phyloP scores from a whole-genome alignment of 306 rosid species.

The Pterocarpus santalinus region DNA sequence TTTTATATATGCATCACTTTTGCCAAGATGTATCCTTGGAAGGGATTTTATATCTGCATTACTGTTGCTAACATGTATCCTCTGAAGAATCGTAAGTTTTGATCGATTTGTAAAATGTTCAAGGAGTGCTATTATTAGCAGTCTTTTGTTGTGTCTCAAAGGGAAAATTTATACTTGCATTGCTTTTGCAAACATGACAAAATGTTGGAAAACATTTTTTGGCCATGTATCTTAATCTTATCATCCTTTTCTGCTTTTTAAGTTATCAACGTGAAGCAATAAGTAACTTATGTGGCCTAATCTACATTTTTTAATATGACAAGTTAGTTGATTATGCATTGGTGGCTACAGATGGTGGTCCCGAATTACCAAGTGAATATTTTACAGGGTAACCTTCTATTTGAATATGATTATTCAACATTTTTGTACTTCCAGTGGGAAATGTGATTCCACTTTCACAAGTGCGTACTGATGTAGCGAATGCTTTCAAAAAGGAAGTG shows the following conservation, averaged over 20 bases:
- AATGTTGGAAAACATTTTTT: neutral
- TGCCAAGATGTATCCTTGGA: neutral
- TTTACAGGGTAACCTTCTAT: neutral
- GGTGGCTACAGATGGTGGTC: neutral
- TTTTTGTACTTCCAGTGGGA: conserved; percentile 73
- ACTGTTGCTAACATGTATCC: neutral
- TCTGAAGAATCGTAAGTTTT: neutral
- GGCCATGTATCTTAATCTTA: conserved; percentile 3
- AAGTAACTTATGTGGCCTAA: conserved; percentile 5
- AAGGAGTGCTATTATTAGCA: neutral
- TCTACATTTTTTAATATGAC: neutral
- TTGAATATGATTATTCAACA: conserved; percentile 30
- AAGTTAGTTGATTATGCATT: conserved; percentile 15
- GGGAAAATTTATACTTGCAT: neutral
- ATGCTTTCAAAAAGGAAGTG: conserved; percentile 74
- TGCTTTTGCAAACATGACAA: conserved; percentile 27
- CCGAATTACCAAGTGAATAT: conserved; percentile 27
- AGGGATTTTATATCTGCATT: neutral
- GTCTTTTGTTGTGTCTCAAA: conserved; percentile 5
- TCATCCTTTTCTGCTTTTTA: neutral
- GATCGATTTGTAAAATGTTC: neutral
- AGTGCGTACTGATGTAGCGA: conserved; percentile 67
- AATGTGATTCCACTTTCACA: conserved; percentile 72
- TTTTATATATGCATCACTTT: neutral
- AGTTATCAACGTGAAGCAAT: neutral